Evolutionary conservation across 176 grass and related monocot genomes (phyloP), one percentile per base, ranked within the genome.

Genomic region (Echinochloa phyllopogon): DNA sequence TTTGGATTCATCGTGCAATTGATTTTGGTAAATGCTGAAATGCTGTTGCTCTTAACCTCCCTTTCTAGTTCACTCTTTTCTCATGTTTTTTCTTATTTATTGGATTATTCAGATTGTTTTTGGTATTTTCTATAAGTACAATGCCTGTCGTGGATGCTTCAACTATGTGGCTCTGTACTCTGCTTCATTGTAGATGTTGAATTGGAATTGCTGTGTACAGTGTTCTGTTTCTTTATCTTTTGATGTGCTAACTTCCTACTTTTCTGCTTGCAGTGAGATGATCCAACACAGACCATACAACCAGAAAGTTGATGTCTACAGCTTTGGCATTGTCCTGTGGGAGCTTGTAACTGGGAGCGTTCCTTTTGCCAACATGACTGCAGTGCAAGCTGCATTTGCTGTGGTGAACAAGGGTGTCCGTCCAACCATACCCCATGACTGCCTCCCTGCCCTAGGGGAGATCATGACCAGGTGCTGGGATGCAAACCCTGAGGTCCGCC

Each of bases 381-480:
- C 90, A 1, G 86, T 92, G 53, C 86, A 92, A 71, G 90, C 90
- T 66, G 90, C 90, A 53, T 92, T 92, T 82, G 82, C 90, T 67
- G 90, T 92, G 20, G 90, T 88, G 17, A 92, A 91, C 58, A 92
- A 88, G 72, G 90, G 90, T 3, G 86, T 88, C 15, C 77, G 90
- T 10, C 90, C 90, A 74, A n/a, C 58, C 65, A 92, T 92, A 88
- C 90, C 90, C 40, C 58, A 85, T 21, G 90, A 92, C 57, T 88
- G 86, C 70, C 90, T 92, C 48, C 90, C 90, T 11, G 72, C 90
- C 21, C 86, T 92, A 44, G 90, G 48, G 21, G 86, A 82, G 86
- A 82, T 92, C 72, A 92, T 92, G 86, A 88, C 90, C 29, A 85
- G 90, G 53, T 92, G 90, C 82, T 92, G 90, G 90, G 90, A 92